phyloP scores from a whole-genome alignment of 208 protist species.

The Borovskyia barvae region DNA sequence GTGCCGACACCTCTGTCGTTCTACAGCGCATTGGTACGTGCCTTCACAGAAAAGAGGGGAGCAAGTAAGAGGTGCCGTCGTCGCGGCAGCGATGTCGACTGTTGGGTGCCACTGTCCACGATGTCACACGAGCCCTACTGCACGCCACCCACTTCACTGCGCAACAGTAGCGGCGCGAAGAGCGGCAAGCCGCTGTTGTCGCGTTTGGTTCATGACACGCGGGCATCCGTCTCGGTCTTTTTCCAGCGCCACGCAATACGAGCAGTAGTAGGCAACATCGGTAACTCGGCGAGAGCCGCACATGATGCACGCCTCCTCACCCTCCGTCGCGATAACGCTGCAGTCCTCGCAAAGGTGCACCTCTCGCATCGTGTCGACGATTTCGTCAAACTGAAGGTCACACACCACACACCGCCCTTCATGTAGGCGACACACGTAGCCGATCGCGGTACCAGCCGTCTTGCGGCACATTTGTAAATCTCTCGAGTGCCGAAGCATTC shows the following conservation, averaged over 20 bases:
- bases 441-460: constrained; percentile 52
- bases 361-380: constrained; percentile 71
- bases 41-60: too few species aligned
- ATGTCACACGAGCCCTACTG: too few species aligned
- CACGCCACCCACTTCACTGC: constrained; percentile 10
- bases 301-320: constrained; percentile 85
- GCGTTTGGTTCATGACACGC: constrained; percentile 71
- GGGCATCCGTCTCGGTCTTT: constrained; percentile 90
- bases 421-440: constrained; percentile 82
- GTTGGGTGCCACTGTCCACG: too few species aligned
- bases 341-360: constrained; percentile 89
- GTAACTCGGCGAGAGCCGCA: constrained; percentile 55
- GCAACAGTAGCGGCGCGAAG: constrained; percentile 25
- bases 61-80: too few species aligned
- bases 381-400: constrained; percentile 78
- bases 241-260: constrained; percentile 82
- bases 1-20: too few species aligned
- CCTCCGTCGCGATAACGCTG: constrained; percentile 58
- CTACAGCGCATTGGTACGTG: too few species aligned
- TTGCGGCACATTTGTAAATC: constrained; percentile 92
- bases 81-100: too few species aligned
- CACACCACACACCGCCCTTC: constrained; percentile 91
- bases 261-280: constrained; percentile 89
- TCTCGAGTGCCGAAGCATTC: constrained; percentile 84
- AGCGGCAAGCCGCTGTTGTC: constrained; percentile 65